Conservation (phyloP, 257 asterid genomes). For the Thymus mandschuricus region DNA sequence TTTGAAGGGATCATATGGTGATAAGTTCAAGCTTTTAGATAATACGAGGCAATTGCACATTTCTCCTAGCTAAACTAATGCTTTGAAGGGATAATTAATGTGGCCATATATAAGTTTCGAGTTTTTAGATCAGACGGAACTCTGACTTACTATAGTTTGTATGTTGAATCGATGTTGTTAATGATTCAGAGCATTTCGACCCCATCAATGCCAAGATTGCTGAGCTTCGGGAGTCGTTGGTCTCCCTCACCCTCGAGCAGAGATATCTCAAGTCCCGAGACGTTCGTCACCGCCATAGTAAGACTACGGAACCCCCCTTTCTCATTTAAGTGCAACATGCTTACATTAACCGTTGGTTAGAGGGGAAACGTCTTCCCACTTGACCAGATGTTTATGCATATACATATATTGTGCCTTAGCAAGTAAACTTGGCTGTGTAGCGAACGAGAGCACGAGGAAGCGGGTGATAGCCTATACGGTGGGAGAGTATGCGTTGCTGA, state of each 20-base stretch:
- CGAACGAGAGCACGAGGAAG: constrained; percentile 78
- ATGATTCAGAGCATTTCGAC: constrained; percentile 66
- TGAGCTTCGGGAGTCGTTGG: constrained; percentile 82
- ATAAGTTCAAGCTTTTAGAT: too few species aligned
- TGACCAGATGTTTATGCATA: too few species aligned
- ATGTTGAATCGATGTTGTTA: too few species aligned
- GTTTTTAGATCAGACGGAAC: too few species aligned
- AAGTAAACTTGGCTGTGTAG: constrained; percentile 28
- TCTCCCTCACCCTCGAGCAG: constrained; percentile 79
- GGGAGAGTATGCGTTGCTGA: constrained; percentile 74
- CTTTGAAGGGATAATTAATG: too few species aligned
- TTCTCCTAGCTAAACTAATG: too few species aligned
- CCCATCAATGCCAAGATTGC: constrained; percentile 87
- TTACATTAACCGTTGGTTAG: too few species aligned
- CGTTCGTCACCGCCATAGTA: constrained; percentile 79
- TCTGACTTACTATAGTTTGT: neutral
- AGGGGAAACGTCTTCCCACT: neutral
- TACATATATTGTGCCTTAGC: too few species aligned
- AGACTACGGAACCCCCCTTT: constrained; percentile 24
- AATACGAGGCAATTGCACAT: too few species aligned
- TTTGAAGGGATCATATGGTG: too few species aligned
- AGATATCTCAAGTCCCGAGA: constrained; percentile 76
- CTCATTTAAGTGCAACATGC: neutral
- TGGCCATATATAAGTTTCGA: too few species aligned
- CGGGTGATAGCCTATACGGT: constrained; percentile 85